Conservation (phyloP, 352 stramenopile species). For the Phytopythium boreale region DNA sequence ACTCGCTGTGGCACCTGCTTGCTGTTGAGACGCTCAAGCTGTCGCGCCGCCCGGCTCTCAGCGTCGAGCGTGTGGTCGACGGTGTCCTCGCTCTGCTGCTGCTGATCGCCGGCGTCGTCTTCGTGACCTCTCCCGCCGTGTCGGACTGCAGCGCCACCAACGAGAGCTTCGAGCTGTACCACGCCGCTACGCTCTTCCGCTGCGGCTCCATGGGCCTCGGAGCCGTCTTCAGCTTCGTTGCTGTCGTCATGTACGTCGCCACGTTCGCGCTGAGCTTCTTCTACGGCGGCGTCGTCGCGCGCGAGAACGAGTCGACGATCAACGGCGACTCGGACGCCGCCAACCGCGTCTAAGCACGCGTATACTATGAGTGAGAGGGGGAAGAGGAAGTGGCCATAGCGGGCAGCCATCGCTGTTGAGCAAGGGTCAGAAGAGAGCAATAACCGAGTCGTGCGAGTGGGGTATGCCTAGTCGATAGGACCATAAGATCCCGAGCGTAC, state of each 20-base stretch:
- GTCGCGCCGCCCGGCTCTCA: slow-evolving; percentile 25
- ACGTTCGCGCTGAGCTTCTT: slow-evolving; percentile 35
- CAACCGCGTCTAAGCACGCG: slow-evolving; percentile 3
- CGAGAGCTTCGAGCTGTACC: slow-evolving; percentile 22
- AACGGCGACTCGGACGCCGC: slow-evolving; percentile 3
- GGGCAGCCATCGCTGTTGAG: neutral
- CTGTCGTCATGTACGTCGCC: slow-evolving; percentile 24
- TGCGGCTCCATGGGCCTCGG: slow-evolving; percentile 38
- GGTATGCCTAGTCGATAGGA: neutral
- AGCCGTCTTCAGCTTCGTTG: slow-evolving; percentile 39
- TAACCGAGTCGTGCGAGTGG: too few species aligned
- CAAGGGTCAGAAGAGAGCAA: neutral
- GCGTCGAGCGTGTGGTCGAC: slow-evolving; percentile 32
- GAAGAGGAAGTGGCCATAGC: neutral
- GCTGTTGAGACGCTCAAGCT: slow-evolving; percentile 38
- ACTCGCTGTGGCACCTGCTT: slow-evolving; percentile 42
- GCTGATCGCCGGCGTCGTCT: slow-evolving; percentile 32
- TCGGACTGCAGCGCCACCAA: slow-evolving; percentile 34
- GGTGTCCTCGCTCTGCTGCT: slow-evolving; percentile 24
- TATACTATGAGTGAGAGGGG: neutral
- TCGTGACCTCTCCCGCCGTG: slow-evolving; percentile 29
- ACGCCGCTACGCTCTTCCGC: slow-evolving; percentile 31
- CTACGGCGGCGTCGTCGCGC: slow-evolving; percentile 11
- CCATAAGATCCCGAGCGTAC: too few species aligned
- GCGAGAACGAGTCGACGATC: slow-evolving; percentile 1